phyloP scores from a whole-genome alignment of 305 asterid genomes.

The Ilex paraguariensis region DNA sequence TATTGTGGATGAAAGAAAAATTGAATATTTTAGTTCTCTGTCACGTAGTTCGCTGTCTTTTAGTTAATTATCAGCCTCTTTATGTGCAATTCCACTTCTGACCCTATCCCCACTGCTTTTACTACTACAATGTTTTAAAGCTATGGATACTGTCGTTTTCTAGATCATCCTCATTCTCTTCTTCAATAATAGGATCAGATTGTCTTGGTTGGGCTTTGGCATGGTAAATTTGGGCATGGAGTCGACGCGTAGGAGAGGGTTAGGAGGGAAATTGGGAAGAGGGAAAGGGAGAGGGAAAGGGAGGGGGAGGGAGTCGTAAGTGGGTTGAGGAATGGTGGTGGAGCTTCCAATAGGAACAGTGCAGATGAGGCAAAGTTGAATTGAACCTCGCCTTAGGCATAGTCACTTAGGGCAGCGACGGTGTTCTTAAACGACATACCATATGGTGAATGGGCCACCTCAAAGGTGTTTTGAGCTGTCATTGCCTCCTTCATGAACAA shows the following conservation, averaged over 20 bases:
- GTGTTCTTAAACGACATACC: constrained; percentile 80
- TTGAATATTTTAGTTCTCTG: too few species aligned
- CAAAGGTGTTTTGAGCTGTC: constrained; percentile 76
- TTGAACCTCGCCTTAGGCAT: constrained; percentile 69
- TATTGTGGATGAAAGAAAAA: too few species aligned
- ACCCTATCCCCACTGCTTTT: constrained; percentile 30
- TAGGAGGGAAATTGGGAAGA: constrained; percentile 26
- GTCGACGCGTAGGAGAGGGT: constrained; percentile 77
- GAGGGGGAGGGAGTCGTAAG: constrained; percentile 27
- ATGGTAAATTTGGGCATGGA: constrained; percentile 78
- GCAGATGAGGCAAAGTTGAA: constrained; percentile 26
- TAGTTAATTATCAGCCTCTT: constrained; percentile 20
- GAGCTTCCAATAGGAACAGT: neutral
- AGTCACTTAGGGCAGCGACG: constrained; percentile 92
- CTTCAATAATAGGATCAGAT: constrained; percentile 56
- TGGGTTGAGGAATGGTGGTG: constrained; percentile 34
- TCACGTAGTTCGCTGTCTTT: too few species aligned
- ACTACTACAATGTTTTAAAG: constrained; percentile 60
- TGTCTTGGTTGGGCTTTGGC: constrained; percentile 35
- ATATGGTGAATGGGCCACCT: constrained; percentile 87
- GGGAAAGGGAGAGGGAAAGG: constrained; percentile 26
- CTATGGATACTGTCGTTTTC: constrained; percentile 49
- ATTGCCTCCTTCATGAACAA: constrained; percentile 77
- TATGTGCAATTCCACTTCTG: constrained; percentile 35
- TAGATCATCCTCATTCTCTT: constrained; percentile 60